phyloP scores from a whole-genome alignment of 768 basidiomycete species.

The Termitomyces sp. region DNA sequence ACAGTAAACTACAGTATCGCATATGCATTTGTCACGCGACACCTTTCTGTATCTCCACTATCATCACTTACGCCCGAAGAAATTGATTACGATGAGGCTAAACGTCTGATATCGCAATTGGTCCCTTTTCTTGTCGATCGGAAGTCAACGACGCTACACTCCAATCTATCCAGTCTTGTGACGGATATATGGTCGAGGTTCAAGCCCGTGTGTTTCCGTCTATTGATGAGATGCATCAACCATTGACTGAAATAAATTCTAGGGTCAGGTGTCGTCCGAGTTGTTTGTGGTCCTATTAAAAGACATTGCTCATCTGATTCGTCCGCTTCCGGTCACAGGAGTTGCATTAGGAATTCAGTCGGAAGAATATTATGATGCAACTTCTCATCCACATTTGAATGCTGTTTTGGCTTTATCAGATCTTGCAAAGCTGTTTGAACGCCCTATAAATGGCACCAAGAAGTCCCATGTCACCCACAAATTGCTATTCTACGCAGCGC shows the following conservation, averaged over 20 bases:
- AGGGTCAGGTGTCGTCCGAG: constrained; percentile 32
- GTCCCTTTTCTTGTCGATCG: constrained; percentile 63
- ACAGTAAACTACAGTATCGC: constrained; percentile 41
- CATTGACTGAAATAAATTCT: neutral
- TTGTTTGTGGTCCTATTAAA: constrained; percentile 48
- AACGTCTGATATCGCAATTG: constrained; percentile 40
- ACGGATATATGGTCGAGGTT: constrained; percentile 65
- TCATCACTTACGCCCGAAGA: constrained; percentile 31
- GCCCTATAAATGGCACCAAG: constrained; percentile 1
- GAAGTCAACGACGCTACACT: constrained; percentile 49
- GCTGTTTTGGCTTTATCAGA: constrained; percentile 52
- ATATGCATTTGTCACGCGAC: constrained; percentile 64
- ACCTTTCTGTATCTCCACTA: constrained; percentile 55
- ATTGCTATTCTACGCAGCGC: constrained; percentile 64
- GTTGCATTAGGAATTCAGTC: constrained; percentile 10
- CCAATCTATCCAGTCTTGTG: constrained; percentile 44
- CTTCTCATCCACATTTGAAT: constrained; percentile 32
- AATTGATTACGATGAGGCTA: constrained; percentile 42
- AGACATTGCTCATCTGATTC: constrained; percentile 51
- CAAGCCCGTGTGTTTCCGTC: constrained; percentile 31
- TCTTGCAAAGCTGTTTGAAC: constrained; percentile 35
- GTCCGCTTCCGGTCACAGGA: constrained; percentile 34
- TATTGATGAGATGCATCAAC: neutral
- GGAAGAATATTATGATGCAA: constrained; percentile 18
- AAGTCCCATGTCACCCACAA: constrained; percentile 48